Base-by-base conservation (phyloP, 176 grass and related monocot genomes). In the Cenchrus purpureus region DNA sequence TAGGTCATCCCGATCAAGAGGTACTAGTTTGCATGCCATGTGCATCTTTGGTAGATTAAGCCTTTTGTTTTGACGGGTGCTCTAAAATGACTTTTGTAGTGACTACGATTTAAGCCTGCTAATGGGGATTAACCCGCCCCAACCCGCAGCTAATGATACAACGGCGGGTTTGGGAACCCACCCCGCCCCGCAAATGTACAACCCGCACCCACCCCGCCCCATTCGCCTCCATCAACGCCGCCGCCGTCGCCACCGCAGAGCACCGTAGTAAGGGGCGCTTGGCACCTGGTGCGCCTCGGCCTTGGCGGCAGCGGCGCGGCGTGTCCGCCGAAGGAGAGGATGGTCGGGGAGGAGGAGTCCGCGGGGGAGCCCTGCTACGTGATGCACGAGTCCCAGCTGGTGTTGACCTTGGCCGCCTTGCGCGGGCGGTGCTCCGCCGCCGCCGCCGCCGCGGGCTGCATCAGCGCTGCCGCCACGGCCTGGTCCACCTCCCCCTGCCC, bases 371-470 rank as follows among this genome's bases (percentile, higher is more conserved):
- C 93, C 77, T 96, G 93, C 49, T 99, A 94, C 59, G 97, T 96
- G 86, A 94, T 81, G 94, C 90, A 90, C 64, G 97, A 99, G 59
- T 89, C 94, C 97, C 97, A 94, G 91, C 94, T 96, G 56, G 79
- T 78, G 43, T 91, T 86, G 11, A 83, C 79, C 82, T 88, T 92
- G 32, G 74, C 81, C 58, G 83, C 74, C 82, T 97, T 97, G 34
- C 65, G 84, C 46, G 88, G 86, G 34, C 92, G 89, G 51, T 92
- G 68, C 75, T 87, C 81, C 76, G 40, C 28, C 44, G 14, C 81
- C 0, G 64, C 61, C 0, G 65, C 25, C 25, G 25, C 62, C 44
- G 82, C 17, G 4, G 50, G 52, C 43, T 61, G 67, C 65, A 67
- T 13, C 59, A 68, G 29, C 82, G 52, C 51, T 75, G 81, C 79